Evolutionary conservation across 1,284 basidiomycete species (phyloP), one percentile per base, ranked within the genome.

Genomic region (Coriolopsis trogii): DNA sequence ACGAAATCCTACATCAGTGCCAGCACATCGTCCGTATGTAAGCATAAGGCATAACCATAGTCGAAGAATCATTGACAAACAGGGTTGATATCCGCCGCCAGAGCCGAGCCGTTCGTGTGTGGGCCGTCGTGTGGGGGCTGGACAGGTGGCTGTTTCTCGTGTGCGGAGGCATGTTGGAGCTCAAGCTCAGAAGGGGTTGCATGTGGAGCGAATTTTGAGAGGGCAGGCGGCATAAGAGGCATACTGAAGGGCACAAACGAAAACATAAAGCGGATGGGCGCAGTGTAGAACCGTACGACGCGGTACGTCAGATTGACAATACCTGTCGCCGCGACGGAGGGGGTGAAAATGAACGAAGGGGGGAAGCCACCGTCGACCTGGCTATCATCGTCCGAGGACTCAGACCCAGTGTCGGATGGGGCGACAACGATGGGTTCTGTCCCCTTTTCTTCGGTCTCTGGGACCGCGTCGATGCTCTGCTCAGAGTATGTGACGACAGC

Each of bases 41-140:
- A 78, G 76, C 68, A 75, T 75, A 70, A 64, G 45, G 46, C 53
- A 54, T 59, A 59, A 66, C 64, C 59, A 66, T 60, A 67, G 40
- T 66, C 65, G 63, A 64, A 61, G 69, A 69, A 73, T 75, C 71
- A 78, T 71, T 74, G 73, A 78, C 78, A 71, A 72, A 78, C 76
- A 75, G 75, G 74, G 66, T 68, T 67, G 56, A 73, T 70, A 45
- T 67, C 68, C 54, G 60, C 51, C 55, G 46, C 49, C 50, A 52
- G 36, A 24, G 53, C 58, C 31, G 57, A 51, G 54, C 60, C 56
- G 48, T 60, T 55, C 39, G 46, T 41, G 41, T 57, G 41, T 56
- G 50, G 9, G 48, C 48, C 45, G 60, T 58, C 8, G 48, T 33
- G 28, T 59, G 55, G 31, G 51, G 50, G 29, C 31, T 40, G n/a